Percentiles rank a stretch among this genome's conserved stretches.
Evolutionary conservation across 768 basidiomycete genomes (phyloP).

Genomic region (Lentinula raphanica): DNA sequence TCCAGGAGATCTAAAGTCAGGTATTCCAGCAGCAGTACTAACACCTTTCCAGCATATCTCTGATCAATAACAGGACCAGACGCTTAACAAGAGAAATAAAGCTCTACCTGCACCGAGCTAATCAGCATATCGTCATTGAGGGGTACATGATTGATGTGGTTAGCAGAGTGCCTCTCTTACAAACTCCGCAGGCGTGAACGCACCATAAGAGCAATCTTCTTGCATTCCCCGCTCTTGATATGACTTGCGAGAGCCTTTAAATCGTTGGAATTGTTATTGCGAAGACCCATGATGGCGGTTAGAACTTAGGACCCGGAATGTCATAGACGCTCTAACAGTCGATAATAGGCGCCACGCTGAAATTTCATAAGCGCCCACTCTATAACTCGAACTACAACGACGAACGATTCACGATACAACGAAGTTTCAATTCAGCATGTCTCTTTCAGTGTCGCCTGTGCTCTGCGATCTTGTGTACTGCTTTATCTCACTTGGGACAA

Average conservation of each 20-base stretch:
- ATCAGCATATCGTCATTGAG: too few species aligned
- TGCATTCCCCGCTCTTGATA: conserved; percentile 64
- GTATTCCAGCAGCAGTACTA: conserved; percentile 78
- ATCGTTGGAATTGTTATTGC: not conserved
- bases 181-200: conserved; percentile 15
- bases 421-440: too few species aligned
- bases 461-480: too few species aligned
- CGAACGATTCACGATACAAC: too few species aligned
- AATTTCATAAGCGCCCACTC: too few species aligned
- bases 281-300: not conserved
- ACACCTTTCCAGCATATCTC: conserved; percentile 40
- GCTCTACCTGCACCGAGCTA: conserved; percentile 66
- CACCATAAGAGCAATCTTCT: conserved; percentile 72
- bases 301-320: not conserved
- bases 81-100: not conserved
- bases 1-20: conserved; percentile 83
- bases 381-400: too few species aligned
- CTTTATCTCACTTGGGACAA: too few species aligned
- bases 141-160: too few species aligned
- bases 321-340: not conserved
- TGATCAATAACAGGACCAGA: not conserved
- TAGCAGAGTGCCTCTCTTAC: too few species aligned
- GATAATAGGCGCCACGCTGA: too few species aligned
- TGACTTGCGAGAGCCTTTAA: conserved; percentile 47
- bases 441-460: too few species aligned